Base-by-base conservation (phyloP, 2,329 filamentous ascomycete species). In the Westerdykella ornata region DNA sequence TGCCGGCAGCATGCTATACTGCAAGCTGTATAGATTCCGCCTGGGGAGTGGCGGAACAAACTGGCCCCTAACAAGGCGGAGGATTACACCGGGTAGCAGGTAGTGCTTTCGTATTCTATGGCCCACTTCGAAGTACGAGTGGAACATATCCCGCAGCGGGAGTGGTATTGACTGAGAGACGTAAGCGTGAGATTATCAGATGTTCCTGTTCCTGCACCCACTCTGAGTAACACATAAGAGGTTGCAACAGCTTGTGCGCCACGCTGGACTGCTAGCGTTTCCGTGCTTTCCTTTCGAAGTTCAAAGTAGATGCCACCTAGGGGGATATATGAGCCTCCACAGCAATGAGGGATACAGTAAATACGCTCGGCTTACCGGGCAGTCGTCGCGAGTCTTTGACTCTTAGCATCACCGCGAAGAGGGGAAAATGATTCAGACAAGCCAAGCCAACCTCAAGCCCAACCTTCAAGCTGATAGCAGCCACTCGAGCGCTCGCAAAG, bases 1-100 rank as follows among this genome's bases (percentile, higher is more conserved):
- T 6, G 86, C 84, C 0, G 94, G 94, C 31, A 98, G 75, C 88
- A 97, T 97, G 69, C 88, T 94, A 67, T 98, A 98, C 68, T 98
- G 92, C 56, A 98, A 73, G 53, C 88, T 94, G 68, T 98, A 98
- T 38, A 98, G 74, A 59, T 92, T 94, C 60, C 89, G 90, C 39
- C 94, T 80, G 62, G 96, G 89, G 37, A 98, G 94, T 0, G 94
- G 90, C 11, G 90, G 92, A 1, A 97, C 88, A 51, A 96, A 96
- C 46, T 85, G 85, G 44, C 92, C 92, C 0, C 88, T 94, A 17
- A 89, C 73, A 2, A 98, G 81, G 56, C 88, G 92, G 30, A 95
- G 75, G 36, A 97, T 78, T 15, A 98, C 94, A 12, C 82, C 79
- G 0, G 88, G 88, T 0, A 88, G 90, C 33, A 97, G 75, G 64